Conservation (phyloP, 345 rosid species). For the Eucalyptus cloeziana region DNA sequence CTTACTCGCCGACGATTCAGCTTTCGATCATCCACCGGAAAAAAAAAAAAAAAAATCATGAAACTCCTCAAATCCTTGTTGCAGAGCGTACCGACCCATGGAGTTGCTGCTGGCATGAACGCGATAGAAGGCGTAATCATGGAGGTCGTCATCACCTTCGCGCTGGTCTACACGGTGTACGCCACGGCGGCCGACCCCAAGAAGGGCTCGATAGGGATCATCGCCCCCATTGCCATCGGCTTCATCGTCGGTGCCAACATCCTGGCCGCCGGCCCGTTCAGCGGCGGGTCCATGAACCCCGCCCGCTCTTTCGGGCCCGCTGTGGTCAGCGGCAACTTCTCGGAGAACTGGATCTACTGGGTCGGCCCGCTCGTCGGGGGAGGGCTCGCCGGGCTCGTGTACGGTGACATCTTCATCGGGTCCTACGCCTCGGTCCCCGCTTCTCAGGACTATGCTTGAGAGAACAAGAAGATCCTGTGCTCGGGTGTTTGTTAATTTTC, state of each 20-base stretch:
- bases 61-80: background rate
- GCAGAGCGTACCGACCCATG: constrained; percentile 76
- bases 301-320: constrained; percentile 93
- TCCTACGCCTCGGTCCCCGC: constrained; percentile 31
- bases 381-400: constrained; percentile 69
- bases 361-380: constrained; percentile 78
- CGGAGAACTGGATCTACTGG: constrained; percentile 75
- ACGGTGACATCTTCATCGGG: constrained; percentile 62
- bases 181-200: constrained; percentile 86
- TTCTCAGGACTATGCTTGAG: constrained; percentile 19
- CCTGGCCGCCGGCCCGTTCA: constrained; percentile 86
- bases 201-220: constrained; percentile 60
- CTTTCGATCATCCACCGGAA: background rate
- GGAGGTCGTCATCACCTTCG: constrained; percentile 79
- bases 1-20: background rate
- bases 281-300: constrained; percentile 95
- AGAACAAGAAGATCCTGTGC: background rate
- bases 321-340: constrained; percentile 60
- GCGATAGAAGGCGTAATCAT: constrained; percentile 47
- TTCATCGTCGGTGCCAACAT: constrained; percentile 92
- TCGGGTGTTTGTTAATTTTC: background rate
- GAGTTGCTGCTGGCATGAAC: constrained; percentile 53
- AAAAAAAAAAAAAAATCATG: background rate
- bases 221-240: constrained; percentile 83
- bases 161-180: constrained; percentile 71